Evolutionary conservation across 495 filamentous ascomycete genomes (phyloP), one percentile per base, ranked within the genome.

Genomic region (Annulohypoxylon maeteangense): DNA sequence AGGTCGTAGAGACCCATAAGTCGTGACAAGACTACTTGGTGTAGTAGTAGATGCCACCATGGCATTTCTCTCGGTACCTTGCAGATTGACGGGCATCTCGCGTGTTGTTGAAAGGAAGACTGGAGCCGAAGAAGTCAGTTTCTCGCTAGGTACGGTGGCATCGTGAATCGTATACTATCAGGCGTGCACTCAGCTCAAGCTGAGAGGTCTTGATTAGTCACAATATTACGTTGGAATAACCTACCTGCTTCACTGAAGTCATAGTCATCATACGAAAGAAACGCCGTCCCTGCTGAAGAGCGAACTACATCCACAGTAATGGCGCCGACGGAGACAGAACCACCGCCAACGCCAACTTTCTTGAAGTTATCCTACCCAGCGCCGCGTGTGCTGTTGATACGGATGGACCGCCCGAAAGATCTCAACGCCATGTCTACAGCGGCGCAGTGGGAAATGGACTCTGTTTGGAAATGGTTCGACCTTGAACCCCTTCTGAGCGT

Each of bases 331-430:
- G 70, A 73, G 31, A 75, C 70, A 53, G 51, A 61, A 36, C 74
- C 74, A 11, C 74, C 74, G n/a, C 59, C 74, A 62, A 75, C 74
- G 1, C 74, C 74, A 12, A 53, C 47, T 34, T 75, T 75, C 48
- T 42, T 75, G 16, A 73, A 50, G 60, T 56, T 75, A 34, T 75
- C 74, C n/a, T 75, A 70, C 23, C 89, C 89, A 1, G 72, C 79
- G 1, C 84, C 84, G 3, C 77, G 85, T 51, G 83, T 90, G 65
- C 80, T 91, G 4, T 81, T 90, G 40, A 78, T 89, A 54, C 89
- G 88, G 0, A 77, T 88, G 71, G 82, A 85, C 74, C 80, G 86
- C 12, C 81, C 82, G 3, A 75, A 82, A 22, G 72, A 78, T 31
- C 78, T 88, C 40, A 88, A 87, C 69, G 80, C 80, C 68, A 82